Evolutionary conservation across 805 yeast genomes (phyloP), one percentile per base, ranked within the genome.

Genomic region (Yamadazyma akitaensis): DNA sequence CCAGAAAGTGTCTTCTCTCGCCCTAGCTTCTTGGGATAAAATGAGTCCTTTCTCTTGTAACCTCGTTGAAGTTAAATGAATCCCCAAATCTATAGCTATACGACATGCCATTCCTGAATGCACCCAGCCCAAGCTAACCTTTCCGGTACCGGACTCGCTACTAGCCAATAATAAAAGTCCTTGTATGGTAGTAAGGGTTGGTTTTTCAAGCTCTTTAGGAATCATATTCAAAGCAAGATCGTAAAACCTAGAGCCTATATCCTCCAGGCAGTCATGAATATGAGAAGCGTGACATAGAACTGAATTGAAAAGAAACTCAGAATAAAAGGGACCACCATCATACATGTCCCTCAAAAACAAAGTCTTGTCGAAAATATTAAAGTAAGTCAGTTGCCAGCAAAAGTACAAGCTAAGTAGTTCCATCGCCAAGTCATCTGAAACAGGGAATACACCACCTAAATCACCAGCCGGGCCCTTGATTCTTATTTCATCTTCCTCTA

Each of bases 51-150:
- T 40, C 9, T 37, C 43, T 10, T 37, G 34, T 10, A 49, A 14
- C 8, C 14, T 39, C 3, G 45, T 21, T 30, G 39, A 33, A 32
- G 43, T 44, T 40, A 46, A 40, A 31, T 49, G 52, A 32, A 49
- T 37, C n/a, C 52, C 52, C n/a, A 49, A 40, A 40, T 46, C 52
- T n/a, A 49, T 39, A 16, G 48, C 47, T n/a, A 46, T 49, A 31
- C 52, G 19, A 14, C 46, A 40, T 9, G 52, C 49, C 31, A 49
- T 46, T 12, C 52, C 52, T 12, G 47, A 42, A 49, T 46, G 47
- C 19, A 46, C 37, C 52, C 52, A 49, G 1, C 52, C 52, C n/a
- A 42, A 34, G 14, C 32, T 42, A 3, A 40, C 36, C 24, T 43
- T 43, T 3, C 52, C 52, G 7, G 43, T 30, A 10, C 52, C 52